phyloP scores from a whole-genome alignment of 2,329 filamentous ascomycete species.

The Colletotrichum siamense region DNA sequence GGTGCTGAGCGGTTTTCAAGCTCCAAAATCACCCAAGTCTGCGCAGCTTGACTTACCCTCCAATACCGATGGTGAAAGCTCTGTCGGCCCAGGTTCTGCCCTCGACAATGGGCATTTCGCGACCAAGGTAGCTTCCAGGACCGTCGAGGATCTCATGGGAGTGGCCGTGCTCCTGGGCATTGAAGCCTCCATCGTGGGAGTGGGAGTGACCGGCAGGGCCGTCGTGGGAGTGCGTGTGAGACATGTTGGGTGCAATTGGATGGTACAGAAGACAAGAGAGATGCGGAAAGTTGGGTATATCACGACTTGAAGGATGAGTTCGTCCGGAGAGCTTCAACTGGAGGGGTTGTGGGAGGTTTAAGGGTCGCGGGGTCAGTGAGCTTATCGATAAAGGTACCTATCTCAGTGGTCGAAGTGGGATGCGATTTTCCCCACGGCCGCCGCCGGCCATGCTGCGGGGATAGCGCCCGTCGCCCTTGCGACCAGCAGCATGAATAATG shows the following conservation, averaged over 20 bases:
- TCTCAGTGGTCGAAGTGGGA: neutral
- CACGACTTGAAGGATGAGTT: neutral
- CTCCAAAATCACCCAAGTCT: neutral
- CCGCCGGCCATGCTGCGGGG: slow-evolving; percentile 13
- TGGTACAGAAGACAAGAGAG: neutral
- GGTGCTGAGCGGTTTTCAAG: neutral
- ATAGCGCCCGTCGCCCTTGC: neutral
- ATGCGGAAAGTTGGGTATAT: neutral
- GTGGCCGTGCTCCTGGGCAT: slow-evolving; percentile 82
- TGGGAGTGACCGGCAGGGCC: slow-evolving; percentile 55
- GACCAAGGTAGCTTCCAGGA: slow-evolving; percentile 85
- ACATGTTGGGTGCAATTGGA: slow-evolving; percentile 24
- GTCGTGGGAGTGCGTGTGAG: slow-evolving; percentile 58
- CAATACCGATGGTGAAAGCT: slow-evolving; percentile 97
- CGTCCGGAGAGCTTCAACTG: neutral
- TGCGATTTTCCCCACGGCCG: slow-evolving; percentile 1
- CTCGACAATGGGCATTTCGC: slow-evolving; percentile 93
- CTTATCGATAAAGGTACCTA: slow-evolving; percentile 16
- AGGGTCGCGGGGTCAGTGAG: slow-evolving; percentile 4
- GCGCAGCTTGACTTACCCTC: slow-evolving; percentile 71
- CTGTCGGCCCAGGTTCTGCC: slow-evolving; percentile 87
- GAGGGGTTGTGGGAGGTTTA: slow-evolving; percentile 3
- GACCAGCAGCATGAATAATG: neutral
- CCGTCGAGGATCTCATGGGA: slow-evolving; percentile 95
- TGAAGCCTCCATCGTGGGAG: slow-evolving; percentile 60